Conservation (phyloP, 352 stramenopile genomes). For the Phytophthora melonis region DNA sequence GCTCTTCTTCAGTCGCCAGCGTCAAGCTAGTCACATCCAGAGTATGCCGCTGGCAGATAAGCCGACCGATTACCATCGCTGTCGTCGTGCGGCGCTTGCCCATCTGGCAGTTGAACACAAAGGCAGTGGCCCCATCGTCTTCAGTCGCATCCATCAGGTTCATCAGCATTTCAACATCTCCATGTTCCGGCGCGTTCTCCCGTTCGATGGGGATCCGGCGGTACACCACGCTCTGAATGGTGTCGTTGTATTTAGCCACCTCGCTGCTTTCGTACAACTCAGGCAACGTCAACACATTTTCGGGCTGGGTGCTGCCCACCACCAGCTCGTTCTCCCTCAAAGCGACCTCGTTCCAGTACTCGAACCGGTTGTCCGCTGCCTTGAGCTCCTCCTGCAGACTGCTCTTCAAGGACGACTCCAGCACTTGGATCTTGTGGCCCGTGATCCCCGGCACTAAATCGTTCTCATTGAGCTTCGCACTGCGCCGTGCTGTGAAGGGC, state of each 20-base stretch:
- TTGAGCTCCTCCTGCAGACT: conserved; percentile 79
- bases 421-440: conserved; percentile 81
- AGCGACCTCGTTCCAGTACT: conserved; percentile 85
- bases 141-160: conserved; percentile 56
- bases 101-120: conserved; percentile 92
- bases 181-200: conserved; percentile 84
- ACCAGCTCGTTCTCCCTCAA: conserved; percentile 76
- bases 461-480: conserved; percentile 85
- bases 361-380: conserved; percentile 55
- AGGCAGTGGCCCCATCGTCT: conserved; percentile 60
- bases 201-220: conserved; percentile 81
- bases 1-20: conserved; percentile 9
- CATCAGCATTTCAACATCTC: conserved; percentile 74
- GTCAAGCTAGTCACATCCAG: conserved; percentile 28
- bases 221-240: conserved; percentile 68
- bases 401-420: conserved; percentile 84
- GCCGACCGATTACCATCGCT: conserved; percentile 70
- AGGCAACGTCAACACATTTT: conserved; percentile 64
- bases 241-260: conserved; percentile 39
- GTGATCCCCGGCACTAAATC: conserved; percentile 86
- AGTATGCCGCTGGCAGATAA: conserved; percentile 66
- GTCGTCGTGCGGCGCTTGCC: conserved; percentile 86
- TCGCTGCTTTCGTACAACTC: conserved; percentile 69
- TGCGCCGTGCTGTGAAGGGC: conserved; percentile 76
- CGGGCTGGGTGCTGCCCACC: conserved; percentile 45